Evolutionary conservation across 371 early-diverging fungal species (phyloP), one percentile per base, ranked within the genome.

Genomic region (Rhizopus arrhizus): DNA sequence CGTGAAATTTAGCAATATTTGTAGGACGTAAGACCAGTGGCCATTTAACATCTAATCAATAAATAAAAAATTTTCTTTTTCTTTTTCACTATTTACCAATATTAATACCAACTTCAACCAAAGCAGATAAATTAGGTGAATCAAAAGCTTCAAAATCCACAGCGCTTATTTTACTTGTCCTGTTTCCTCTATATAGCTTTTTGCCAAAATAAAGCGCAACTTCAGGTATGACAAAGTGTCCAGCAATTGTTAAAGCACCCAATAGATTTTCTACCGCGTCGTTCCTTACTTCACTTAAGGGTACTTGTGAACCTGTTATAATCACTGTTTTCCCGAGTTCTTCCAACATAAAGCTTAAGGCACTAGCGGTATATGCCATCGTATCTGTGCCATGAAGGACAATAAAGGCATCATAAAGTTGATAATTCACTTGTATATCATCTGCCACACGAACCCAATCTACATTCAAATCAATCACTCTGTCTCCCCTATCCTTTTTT

Each of bases 221-320:
- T 74, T 99, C 98, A 2, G 99, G 98, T 60, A 99, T 97, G 15
- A 95, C 91, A 85, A 93, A 98, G 67, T 99, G 98, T 0, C 98
- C 97, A 31, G 94, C 95, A 61, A 94, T 87, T 5, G 92, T 92
- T 13, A 94, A 72, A 2, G 94, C 92, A 4, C 96, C 95, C 6
- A 99, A 77, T 5, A 99, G 77, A 66, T 99, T 99, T 46, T 98
- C 97, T 3, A 95, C 90, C 4, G 95, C 98, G 73, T 99, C 99
- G 73, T 95, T 99, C 53, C 98, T 88, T 11, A 96, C 91, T 74
- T 99, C 98, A 5, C 97, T 89, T 53, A 99, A 79, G 1, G 99
- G 99, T 2, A 85, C 85, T 70, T 98, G 98, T 3, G 97, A 95
- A 6, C 99, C 99, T 0, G 97, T 99, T 43, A 99, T 77, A 62